phyloP scores from a whole-genome alignment of 768 basidiomycete genomes.

The Termitomyces sp. region DNA sequence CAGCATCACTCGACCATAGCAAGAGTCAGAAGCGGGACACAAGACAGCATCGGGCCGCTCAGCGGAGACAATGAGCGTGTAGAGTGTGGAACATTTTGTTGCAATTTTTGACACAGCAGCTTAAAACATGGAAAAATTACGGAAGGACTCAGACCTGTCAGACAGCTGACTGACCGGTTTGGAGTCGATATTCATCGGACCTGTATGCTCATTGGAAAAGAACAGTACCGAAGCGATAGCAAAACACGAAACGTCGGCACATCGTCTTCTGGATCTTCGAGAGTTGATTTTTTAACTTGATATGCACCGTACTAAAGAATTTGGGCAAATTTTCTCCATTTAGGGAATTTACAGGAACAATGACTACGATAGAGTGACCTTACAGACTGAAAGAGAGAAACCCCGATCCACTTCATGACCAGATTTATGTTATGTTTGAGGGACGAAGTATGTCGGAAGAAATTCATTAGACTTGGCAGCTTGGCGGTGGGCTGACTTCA shows the following conservation, averaged over 20 bases:
- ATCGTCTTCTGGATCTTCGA: background rate
- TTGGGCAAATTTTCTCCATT: too few species aligned
- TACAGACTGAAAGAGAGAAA: background rate
- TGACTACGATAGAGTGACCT: background rate
- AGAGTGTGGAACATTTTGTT: background rate
- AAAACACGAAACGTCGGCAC: background rate
- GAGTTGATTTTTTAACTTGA: background rate
- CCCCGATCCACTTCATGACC: background rate
- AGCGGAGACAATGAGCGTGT: background rate
- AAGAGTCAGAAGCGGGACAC: constrained; percentile 21
- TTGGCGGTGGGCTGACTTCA: constrained; percentile 2
- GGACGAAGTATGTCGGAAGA: background rate
- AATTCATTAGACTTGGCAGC: constrained; percentile 1
- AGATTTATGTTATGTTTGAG: background rate
- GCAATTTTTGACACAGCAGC: constrained; percentile 17
- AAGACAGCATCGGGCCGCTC: constrained; percentile 8
- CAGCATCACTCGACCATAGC: background rate
- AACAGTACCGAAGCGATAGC: background rate
- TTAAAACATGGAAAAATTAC: constrained; percentile 9
- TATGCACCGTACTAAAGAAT: background rate
- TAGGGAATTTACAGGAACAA: too few species aligned
- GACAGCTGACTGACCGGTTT: constrained; percentile 1
- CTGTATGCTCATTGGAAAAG: too few species aligned
- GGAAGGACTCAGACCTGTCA: background rate
- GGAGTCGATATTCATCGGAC: background rate